These are phyloP conservation scores for Aspergillus asperescens DNA, from an alignment of 495 filamentous ascomycete species.

Conservation along the genomic window DNA sequence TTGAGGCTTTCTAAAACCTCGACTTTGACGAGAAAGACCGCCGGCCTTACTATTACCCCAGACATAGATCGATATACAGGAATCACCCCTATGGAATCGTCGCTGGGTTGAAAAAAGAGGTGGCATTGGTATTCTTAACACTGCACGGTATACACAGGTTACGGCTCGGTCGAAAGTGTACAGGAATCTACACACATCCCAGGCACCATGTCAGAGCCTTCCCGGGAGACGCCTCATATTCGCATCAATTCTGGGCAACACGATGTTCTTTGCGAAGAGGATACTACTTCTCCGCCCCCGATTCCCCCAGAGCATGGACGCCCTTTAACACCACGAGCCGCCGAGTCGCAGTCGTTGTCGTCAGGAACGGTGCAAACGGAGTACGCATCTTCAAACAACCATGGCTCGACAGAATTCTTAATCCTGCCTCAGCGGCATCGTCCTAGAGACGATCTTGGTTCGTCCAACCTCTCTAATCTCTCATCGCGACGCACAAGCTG, in stretches of 20 bases:
- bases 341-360: conserved; percentile 13
- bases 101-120: neutral
- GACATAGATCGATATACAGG: neutral
- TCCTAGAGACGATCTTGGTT: conserved; percentile 39
- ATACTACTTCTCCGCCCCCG: conserved; percentile 20
- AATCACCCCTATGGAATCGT: neutral
- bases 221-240: conserved; percentile 38
- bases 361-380: conserved; percentile 19
- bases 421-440: conserved; percentile 50
- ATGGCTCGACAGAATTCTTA: conserved; percentile 56
- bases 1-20: neutral
- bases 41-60: neutral
- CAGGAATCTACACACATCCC: no score
- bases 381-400: conserved; percentile 22
- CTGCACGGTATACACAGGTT: neutral
- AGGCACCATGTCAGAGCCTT: conserved; percentile 12
- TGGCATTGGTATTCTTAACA: no score
- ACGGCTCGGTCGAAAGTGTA: neutral
- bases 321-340: conserved; percentile 16
- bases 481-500: conserved; percentile 55
- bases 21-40: neutral
- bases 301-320: conserved; percentile 13
- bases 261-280: conserved; percentile 40
- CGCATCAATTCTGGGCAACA: conserved; percentile 55
- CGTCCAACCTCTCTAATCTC: conserved; percentile 39